phyloP scores from a whole-genome alignment of 805 yeast genomes.

The Metschnikowia santaceciliae region DNA sequence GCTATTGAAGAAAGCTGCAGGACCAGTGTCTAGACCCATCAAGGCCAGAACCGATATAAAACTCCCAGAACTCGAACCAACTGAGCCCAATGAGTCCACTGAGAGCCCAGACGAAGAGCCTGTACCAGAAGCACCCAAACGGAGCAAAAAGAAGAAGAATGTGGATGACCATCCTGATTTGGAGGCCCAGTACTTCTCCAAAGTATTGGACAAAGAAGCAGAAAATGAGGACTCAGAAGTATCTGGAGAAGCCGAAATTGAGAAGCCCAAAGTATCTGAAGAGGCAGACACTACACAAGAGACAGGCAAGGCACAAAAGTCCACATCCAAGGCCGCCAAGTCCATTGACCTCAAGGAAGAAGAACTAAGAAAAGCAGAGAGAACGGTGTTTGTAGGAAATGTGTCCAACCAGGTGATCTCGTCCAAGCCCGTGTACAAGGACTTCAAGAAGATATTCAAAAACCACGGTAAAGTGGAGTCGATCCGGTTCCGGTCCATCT shows the following conservation, averaged over 20 bases:
- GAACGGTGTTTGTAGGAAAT: conserved; percentile 87
- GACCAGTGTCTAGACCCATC: conserved; percentile 44
- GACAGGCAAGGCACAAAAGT: background rate
- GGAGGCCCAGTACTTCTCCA: conserved; percentile 14
- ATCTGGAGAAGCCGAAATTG: conserved; percentile 2
- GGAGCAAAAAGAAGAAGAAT: conserved; percentile 4
- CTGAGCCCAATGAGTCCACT: conserved; percentile 16
- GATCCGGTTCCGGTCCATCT: conserved; percentile 86
- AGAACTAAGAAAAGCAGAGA: conserved; percentile 79
- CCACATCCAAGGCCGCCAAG: conserved; percentile 37
- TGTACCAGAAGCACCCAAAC: background rate
- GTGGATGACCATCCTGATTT: conserved; percentile 2
- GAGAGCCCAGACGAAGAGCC: conserved; percentile 1
- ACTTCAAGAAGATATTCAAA: conserved; percentile 61
- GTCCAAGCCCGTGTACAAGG: conserved; percentile 55
- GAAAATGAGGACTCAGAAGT: conserved; percentile 4
- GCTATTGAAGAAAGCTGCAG: conserved; percentile 31
- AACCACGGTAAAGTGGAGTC: conserved; percentile 58
- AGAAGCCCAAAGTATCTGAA: conserved; percentile 21
- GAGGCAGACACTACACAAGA: conserved; percentile 11
- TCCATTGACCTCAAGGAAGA: conserved; percentile 56
- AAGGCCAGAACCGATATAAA: conserved; percentile 30
- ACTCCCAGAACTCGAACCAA: conserved; percentile 5
- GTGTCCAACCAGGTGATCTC: conserved; percentile 63
- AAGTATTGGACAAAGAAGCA: conserved; percentile 13